These are phyloP conservation scores for Xylaria sp. DNA, from an alignment of 2,329 filamentous ascomycete genomes.

Conservation along the genomic window DNA sequence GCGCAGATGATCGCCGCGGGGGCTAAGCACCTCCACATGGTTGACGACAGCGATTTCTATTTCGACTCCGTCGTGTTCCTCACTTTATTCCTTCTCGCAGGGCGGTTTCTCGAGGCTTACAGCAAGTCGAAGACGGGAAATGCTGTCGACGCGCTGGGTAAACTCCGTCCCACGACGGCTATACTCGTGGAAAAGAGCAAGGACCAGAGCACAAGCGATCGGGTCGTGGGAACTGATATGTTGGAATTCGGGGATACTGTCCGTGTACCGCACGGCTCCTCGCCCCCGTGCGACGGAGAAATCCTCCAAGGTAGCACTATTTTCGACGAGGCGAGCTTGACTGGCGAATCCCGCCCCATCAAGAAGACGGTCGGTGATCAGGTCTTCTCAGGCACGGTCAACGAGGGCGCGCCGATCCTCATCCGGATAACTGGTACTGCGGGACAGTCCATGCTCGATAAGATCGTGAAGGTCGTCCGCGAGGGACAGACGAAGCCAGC, in stretches of 20 bases:
- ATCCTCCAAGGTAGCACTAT: constrained; percentile 66
- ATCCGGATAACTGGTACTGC: constrained; percentile 68
- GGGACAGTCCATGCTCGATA: constrained; percentile 77
- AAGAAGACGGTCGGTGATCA: constrained; percentile 66
- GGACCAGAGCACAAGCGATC: constrained; percentile 46
- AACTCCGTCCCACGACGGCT: constrained; percentile 78
- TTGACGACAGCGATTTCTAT: constrained; percentile 67
- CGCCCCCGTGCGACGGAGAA: constrained; percentile 82
- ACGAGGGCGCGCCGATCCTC: constrained; percentile 68
- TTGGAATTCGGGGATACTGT: constrained; percentile 78
- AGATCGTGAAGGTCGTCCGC: constrained; percentile 77
- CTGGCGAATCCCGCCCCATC: constrained; percentile 74
- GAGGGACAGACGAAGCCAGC: constrained; percentile 79
- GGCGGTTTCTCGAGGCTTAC: constrained; percentile 82
- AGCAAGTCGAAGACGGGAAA: constrained; percentile 91
- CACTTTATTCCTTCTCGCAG: constrained; percentile 81
- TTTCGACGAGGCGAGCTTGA: constrained; percentile 92
- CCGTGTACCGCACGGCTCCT: constrained; percentile 76
- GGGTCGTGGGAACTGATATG: constrained; percentile 64
- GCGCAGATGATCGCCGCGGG: constrained; percentile 74
- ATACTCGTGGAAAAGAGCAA: constrained; percentile 64
- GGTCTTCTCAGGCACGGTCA: constrained; percentile 77
- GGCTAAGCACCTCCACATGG: constrained; percentile 45
- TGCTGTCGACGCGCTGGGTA: constrained; percentile 79
- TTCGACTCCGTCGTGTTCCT: constrained; percentile 94